These are phyloP conservation scores for Phytophthora capsici DNA, from an alignment of 352 stramenopile species.

Conservation along the genomic window DNA sequence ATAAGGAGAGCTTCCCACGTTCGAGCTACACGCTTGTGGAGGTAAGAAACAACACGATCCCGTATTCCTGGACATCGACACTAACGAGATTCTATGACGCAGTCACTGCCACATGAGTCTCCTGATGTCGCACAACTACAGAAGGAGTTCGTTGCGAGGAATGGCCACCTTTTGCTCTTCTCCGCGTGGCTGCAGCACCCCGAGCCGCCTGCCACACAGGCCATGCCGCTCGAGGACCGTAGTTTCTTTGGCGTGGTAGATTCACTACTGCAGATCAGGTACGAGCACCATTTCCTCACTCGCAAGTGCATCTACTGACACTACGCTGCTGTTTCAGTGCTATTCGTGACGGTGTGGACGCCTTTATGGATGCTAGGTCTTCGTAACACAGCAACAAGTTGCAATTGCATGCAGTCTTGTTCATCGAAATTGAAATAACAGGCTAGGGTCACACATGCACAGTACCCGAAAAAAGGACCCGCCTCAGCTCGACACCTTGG, in stretches of 20 bases:
- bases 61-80: not conserved
- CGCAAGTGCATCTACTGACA: conserved; percentile 6
- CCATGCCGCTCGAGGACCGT: conserved; percentile 67
- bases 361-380: conserved; percentile 62
- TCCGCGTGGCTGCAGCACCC: conserved; percentile 79
- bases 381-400: conserved; percentile 21
- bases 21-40: conserved; percentile 80
- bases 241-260: conserved; percentile 78
- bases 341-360: conserved; percentile 67
- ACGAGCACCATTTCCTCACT: not conserved
- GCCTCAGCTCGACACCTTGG: conserved; percentile 53
- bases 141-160: conserved; percentile 50
- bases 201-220: conserved; percentile 72
- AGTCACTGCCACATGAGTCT: conserved; percentile 53
- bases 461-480: conserved; percentile 15
- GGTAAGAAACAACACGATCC: conserved; percentile 23
- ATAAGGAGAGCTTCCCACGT: conserved; percentile 83
- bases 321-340: conserved; percentile 34
- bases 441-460: conserved; percentile 4
- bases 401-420: conserved; percentile 15
- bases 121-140: conserved; percentile 22
- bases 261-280: conserved; percentile 80
- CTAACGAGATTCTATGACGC: not conserved
- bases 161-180: conserved; percentile 73
- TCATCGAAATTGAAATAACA: conserved; percentile 24